Conservation (phyloP, 306 rosid species). For the apple (Malus domestica) region DNA sequence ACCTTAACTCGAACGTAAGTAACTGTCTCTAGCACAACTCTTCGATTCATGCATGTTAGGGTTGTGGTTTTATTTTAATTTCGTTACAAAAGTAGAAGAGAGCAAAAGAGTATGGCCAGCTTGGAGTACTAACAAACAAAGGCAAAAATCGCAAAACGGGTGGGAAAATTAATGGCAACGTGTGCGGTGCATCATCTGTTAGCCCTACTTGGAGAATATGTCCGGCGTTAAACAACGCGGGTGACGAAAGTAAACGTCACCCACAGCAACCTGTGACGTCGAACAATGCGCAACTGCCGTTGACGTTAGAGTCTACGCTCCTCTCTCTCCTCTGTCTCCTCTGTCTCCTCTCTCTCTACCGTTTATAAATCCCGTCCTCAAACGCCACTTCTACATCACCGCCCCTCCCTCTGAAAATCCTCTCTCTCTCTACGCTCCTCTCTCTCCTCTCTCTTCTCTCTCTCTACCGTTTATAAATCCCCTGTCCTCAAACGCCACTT, state of each 20-base stretch:
- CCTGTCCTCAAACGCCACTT: background rate
- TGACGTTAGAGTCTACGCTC: constrained; percentile 48
- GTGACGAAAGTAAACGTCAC: constrained; percentile 41
- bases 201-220: constrained; percentile 23
- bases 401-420: background rate
- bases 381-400: background rate
- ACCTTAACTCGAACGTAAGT: no score
- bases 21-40: background rate
- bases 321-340: background rate
- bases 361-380: background rate
- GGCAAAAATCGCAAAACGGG: background rate
- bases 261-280: constrained; percentile 44
- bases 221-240: constrained; percentile 15
- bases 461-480: background rate
- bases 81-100: background rate
- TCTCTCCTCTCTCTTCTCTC: background rate
- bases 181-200: background rate
- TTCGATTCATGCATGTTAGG: background rate
- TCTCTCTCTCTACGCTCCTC: background rate
- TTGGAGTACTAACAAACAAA: background rate
- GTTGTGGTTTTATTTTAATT: background rate
- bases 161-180: background rate
- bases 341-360: constrained; percentile 3
- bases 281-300: constrained; percentile 42
- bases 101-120: background rate